These are phyloP conservation scores for Ogataea siamensis DNA, from an alignment of 805 yeast genomes.

Conservation along the genomic window DNA sequence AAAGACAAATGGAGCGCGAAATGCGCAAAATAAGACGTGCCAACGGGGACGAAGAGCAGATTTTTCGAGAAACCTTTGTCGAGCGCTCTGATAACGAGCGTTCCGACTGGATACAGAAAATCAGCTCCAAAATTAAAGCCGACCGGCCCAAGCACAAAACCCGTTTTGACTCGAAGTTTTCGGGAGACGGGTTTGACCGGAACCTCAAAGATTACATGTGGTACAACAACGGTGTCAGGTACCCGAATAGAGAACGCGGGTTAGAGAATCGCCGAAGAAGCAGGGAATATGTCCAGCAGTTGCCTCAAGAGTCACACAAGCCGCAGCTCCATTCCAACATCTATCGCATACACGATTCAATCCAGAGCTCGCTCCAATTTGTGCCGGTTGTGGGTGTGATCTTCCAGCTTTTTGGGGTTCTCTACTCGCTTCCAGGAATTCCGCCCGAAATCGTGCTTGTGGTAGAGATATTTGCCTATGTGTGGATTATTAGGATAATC, in stretches of 20 bases:
- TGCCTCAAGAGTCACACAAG: background rate
- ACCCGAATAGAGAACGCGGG: constrained; percentile 18
- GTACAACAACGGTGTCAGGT: constrained; percentile 22
- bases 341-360: constrained; percentile 15
- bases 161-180: constrained; percentile 1
- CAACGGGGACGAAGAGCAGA: constrained; percentile 20
- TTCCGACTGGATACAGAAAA: constrained; percentile 8
- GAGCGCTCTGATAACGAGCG: constrained; percentile 10
- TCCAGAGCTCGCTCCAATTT: constrained; percentile 14
- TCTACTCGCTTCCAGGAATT: constrained; percentile 11
- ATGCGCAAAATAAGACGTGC: constrained; percentile 8
- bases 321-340: constrained; percentile 7
- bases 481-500: constrained; percentile 8
- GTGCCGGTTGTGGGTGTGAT: constrained; percentile 17
- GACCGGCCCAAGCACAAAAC: background rate
- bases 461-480: constrained; percentile 11
- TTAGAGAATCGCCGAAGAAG: constrained; percentile 9
- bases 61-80: constrained; percentile 16
- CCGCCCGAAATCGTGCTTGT: constrained; percentile 12
- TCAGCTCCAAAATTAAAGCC: constrained; percentile 3
- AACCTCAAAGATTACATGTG: constrained; percentile 20
- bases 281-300: background rate
- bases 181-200: constrained; percentile 11
- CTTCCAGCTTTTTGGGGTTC: constrained; percentile 14
- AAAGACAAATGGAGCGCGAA: constrained; percentile 13